Evolutionary conservation across 2,329 filamentous ascomycete species (phyloP), one percentile per base, ranked within the genome.

Genomic region (Fusarium nelsonii): DNA sequence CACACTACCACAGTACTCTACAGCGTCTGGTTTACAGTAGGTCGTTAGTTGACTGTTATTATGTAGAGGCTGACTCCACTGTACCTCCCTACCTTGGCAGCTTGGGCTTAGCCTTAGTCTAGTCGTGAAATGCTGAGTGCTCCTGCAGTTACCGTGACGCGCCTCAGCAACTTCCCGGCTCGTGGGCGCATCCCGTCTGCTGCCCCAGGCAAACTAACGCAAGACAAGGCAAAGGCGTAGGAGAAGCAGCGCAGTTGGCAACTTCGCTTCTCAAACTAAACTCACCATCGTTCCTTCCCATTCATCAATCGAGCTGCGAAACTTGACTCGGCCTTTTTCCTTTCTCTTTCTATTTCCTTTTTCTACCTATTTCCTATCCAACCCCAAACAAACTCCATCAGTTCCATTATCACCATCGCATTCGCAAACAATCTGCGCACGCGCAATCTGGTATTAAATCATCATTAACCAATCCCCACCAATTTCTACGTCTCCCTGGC

Each of bases 91-190:
- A 26, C 60, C 57, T 49, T 49, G 56, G 23, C 23, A 23, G 23
- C 23, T 23, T 23, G 4, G 4, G 23, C 4, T 23, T 4, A 23
- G 23, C 23, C 23, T 23, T 23, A 23, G 23, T 23, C 23, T 23
- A 23, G 53, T 46, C 53, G 58, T 69, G 61, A 61, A 66, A 56
- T 61, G 48, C 48, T 50, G 48, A 52, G 48, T 63, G 63, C 51
- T 57, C 65, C 51, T 64, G 53, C 64, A 51, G 58, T 65, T 65
- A 70, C 66, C 59, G 63, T 68, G 70, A 75, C 73, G 73, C 73
- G 73, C 72, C 58, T 65, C 57, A 73, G 69, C 69, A 53, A 54
- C 58, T 46, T 71, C 62, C 63, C 32, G 55, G 62, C 69, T 65
- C 65, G 58, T 68, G 59, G 69, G 70, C 64, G 69, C 68, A 69